Base-by-base conservation (phyloP, 2,329 filamentous ascomycete species). In the Trichoderma sp. region DNA sequence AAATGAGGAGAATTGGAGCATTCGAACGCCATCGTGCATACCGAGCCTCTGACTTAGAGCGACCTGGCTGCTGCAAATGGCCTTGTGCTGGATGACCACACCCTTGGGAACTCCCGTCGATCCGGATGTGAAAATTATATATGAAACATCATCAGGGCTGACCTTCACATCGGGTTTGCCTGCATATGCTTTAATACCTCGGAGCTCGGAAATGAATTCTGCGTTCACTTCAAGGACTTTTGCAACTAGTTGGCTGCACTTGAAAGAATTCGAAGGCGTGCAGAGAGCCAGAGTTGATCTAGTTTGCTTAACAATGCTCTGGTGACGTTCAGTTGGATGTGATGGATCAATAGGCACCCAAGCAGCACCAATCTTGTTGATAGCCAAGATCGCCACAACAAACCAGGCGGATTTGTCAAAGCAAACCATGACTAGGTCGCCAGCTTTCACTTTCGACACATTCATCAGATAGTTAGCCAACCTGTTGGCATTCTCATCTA, bases 61-160 rank as follows among this genome's bases (percentile, higher is more conserved):
- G 31, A 35, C 21, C 18, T 67, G 21, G 11, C 35, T 35, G 45
- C 41, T 67, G 8, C 64, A 72, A n/a, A 67, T 69, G 8, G 74
- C 75, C 3, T 56, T n/a, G 11, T 73, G 69, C 11, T 73, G 59
- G 5, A 73, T 73, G 16, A 69, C 63, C n/a, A 79, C 67, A 18
- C 77, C 87, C 81, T 88, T 89, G 2, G 88, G 88, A 21, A 81
- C 81, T 4, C 88, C 88, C 1, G 88, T 89, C 21, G 85, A 88
- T 16, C 88, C 88, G 9, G 87, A 88, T 21, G 88, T 89, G 77
- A 88, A 89, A 80, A 89, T 85, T 77, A 88, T 85, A 29, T 79
- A 81, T 11, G 63, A 50, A 11, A 60, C 21, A n/a, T 74, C 64
- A 4, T 60, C 9, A 3, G 71, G 9, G 8, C 9, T 33, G 6